These are phyloP conservation scores for Gamsiella multidivaricata DNA, from an alignment of 192 early-diverging fungal species.

Conservation along the genomic window DNA sequence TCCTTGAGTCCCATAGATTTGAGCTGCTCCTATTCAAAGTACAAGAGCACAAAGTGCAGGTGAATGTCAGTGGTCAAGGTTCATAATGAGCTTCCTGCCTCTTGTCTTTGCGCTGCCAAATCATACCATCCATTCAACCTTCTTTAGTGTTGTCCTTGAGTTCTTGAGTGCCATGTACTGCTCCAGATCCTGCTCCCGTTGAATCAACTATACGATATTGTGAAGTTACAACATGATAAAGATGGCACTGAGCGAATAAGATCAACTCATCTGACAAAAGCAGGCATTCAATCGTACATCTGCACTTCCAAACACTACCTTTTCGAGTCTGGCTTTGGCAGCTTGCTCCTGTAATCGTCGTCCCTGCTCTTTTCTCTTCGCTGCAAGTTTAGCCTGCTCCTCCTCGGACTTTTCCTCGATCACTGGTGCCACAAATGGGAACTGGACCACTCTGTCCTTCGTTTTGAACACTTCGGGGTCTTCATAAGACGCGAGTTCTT, in stretches of 20 bases:
- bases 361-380: conserved; percentile 77
- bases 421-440: conserved; percentile 77
- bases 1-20: conserved; percentile 70
- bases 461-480: conserved; percentile 68
- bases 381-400: conserved; percentile 74
- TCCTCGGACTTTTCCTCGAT: conserved; percentile 84
- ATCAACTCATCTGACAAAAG: too few species aligned
- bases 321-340: conserved; percentile 83
- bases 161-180: conserved; percentile 65
- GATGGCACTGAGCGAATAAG: too few species aligned
- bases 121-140: conserved; percentile 64
- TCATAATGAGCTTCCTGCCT: too few species aligned
- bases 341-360: conserved; percentile 83
- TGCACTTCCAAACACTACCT: conserved; percentile 57
- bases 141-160: conserved; percentile 49
- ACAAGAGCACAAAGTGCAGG: too few species aligned
- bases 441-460: conserved; percentile 82
- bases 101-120: too few species aligned
- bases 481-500: conserved; percentile 72
- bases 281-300: background rate
- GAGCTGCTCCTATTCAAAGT: conserved; percentile 59
- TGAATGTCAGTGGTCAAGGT: background rate
- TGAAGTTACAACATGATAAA: background rate
- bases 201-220: conserved; percentile 58
- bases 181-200: conserved; percentile 75